These are phyloP conservation scores for Zasmidium citrigriseum DNA, from an alignment of 2,329 filamentous ascomycete species.

Conservation along the genomic window DNA sequence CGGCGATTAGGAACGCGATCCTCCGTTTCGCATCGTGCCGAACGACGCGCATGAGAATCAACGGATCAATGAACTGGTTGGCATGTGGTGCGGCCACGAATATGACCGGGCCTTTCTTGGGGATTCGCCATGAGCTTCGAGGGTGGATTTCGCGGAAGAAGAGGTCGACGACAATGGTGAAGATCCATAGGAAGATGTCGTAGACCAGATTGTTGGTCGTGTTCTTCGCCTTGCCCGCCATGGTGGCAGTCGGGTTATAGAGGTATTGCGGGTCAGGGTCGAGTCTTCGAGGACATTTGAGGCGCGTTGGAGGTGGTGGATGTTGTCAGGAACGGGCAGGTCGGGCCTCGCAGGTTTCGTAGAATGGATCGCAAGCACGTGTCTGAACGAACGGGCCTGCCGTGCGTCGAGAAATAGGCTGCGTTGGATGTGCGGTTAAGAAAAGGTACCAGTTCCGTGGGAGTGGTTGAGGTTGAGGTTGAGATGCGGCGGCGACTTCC, in stretches of 20 bases:
- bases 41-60: constrained; percentile 89
- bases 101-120: constrained; percentile 82
- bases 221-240: constrained; percentile 15
- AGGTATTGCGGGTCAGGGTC: background rate
- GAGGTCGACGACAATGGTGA: constrained; percentile 84
- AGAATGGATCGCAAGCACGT: background rate
- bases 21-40: constrained; percentile 84
- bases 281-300: background rate
- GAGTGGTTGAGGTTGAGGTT: background rate
- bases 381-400: background rate
- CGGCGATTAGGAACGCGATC: constrained; percentile 88
- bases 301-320: background rate
- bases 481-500: background rate
- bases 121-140: constrained; percentile 91
- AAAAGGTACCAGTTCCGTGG: too few relatives aligned
- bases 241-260: background rate
- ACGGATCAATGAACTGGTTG: constrained; percentile 96
- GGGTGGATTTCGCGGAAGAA: constrained; percentile 99
- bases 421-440: background rate
- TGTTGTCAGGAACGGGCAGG: too few relatives aligned
- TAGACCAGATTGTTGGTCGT: constrained; percentile 48
- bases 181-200: constrained; percentile 74
- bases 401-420: background rate
- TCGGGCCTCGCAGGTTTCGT: background rate
- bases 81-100: constrained; percentile 97